Conservation (phyloP, 2,329 filamentous ascomycete genomes). For the Colletotrichum scovillei region DNA sequence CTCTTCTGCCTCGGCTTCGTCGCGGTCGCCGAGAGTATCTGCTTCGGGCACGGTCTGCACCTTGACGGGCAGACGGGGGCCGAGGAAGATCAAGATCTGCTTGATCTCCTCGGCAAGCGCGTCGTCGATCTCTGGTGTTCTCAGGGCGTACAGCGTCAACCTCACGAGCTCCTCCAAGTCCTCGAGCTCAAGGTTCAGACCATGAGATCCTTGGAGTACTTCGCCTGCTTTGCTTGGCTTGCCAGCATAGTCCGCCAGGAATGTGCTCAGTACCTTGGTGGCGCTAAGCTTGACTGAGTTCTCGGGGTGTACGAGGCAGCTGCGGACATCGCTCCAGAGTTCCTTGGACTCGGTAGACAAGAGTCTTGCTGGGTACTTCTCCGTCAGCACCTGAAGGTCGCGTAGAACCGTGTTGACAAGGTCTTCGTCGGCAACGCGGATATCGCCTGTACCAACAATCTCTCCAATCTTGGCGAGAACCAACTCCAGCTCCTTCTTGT, state of each 20-base stretch:
- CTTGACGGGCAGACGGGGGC: slow-evolving; percentile 59
- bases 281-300: slow-evolving; percentile 81
- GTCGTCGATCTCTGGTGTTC: slow-evolving; percentile 74
- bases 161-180: slow-evolving; percentile 72
- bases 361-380: slow-evolving; percentile 72
- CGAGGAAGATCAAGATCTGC: slow-evolving; percentile 86
- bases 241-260: slow-evolving; percentile 82
- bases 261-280: slow-evolving; percentile 79
- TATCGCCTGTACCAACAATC: slow-evolving; percentile 65
- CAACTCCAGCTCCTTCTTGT: slow-evolving; percentile 74
- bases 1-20: slow-evolving; percentile 52
- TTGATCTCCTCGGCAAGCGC: slow-evolving; percentile 82
- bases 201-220: slow-evolving; percentile 76
- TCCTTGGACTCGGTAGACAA: slow-evolving; percentile 68
- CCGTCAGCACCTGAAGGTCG: slow-evolving; percentile 74
- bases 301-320: slow-evolving; percentile 78
- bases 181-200: slow-evolving; percentile 73
- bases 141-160: slow-evolving; percentile 64
- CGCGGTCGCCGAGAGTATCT: slow-evolving; percentile 55
- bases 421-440: slow-evolving; percentile 71
- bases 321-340: slow-evolving; percentile 79
- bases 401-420: slow-evolving; percentile 80
- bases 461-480: slow-evolving; percentile 67
- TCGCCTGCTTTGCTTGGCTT: slow-evolving; percentile 65
- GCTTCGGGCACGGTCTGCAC: slow-evolving; percentile 47